Conservation (phyloP, 805 yeast genomes). For the Phaffomyces opuntiae region DNA sequence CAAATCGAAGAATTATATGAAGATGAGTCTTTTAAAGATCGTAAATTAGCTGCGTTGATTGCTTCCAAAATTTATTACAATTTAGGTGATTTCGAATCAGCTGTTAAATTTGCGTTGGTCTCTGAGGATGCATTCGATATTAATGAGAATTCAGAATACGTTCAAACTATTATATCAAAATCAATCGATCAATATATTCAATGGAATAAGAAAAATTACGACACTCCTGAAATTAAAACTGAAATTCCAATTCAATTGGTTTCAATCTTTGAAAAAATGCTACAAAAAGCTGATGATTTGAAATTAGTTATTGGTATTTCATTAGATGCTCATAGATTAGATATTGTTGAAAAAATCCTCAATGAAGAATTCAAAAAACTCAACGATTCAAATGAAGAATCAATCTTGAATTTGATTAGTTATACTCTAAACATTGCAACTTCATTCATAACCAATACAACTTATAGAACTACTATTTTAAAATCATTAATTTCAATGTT, state of each 20-base stretch:
- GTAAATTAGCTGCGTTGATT: slow-evolving; percentile 82
- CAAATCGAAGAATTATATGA: slow-evolving; percentile 90
- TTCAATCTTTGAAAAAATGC: slow-evolving; percentile 78
- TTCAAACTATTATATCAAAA: slow-evolving; percentile 89
- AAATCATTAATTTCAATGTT: slow-evolving; percentile 55
- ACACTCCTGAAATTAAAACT: slow-evolving; percentile 19
- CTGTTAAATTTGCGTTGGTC: slow-evolving; percentile 81
- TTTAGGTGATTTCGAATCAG: slow-evolving; percentile 86
- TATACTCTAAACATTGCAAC: slow-evolving; percentile 74
- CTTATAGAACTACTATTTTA: slow-evolving; percentile 61
- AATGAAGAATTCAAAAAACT: slow-evolving; percentile 24
- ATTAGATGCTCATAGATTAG: slow-evolving; percentile 80
- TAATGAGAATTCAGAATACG: slow-evolving; percentile 71
- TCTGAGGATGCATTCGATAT: slow-evolving; percentile 79
- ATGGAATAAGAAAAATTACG: slow-evolving; percentile 47
- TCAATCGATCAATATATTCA: slow-evolving; percentile 80
- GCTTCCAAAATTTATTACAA: slow-evolving; percentile 89
- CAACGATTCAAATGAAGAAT: slow-evolving; percentile 39
- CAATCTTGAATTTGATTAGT: slow-evolving; percentile 48
- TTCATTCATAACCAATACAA: slow-evolving; percentile 54
- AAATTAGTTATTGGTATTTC: slow-evolving; percentile 87
- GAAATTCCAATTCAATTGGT: slow-evolving; percentile 55
- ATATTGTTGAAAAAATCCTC: slow-evolving; percentile 61
- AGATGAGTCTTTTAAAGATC: slow-evolving; percentile 67
- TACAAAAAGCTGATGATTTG: slow-evolving; percentile 72